These are phyloP conservation scores for Suillus lakei DNA, from an alignment of 768 basidiomycete genomes.

Conservation along the genomic window DNA sequence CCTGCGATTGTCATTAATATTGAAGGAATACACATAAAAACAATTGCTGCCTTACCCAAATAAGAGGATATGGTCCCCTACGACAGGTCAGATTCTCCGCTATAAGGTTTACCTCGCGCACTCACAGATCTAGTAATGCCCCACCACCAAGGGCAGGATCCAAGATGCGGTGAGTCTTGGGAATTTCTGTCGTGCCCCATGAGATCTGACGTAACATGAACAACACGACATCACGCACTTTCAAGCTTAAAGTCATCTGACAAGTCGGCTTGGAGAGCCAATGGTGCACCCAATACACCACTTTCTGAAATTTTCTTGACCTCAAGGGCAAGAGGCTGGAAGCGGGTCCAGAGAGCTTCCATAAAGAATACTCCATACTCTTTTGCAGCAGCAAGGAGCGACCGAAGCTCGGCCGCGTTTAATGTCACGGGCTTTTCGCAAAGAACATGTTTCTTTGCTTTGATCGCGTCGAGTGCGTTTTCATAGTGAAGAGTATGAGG, in stretches of 20 bases:
- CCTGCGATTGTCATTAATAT: constrained; percentile 48
- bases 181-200: constrained; percentile 50
- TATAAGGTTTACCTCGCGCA: constrained; percentile 10
- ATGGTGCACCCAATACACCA: constrained; percentile 67
- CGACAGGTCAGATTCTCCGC: constrained; percentile 11
- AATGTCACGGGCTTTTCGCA: constrained; percentile 90
- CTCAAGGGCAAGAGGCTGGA: constrained; percentile 70
- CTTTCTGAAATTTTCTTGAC: constrained; percentile 66
- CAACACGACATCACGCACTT: constrained; percentile 42
- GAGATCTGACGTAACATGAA: neutral
- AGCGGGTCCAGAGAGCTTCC: constrained; percentile 91
- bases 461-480: constrained; percentile 76
- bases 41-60: constrained; percentile 59
- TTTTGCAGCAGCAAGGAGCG: constrained; percentile 74
- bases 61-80: constrained; percentile 82
- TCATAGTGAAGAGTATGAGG: constrained; percentile 86
- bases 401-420: constrained; percentile 76
- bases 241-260: constrained; percentile 71
- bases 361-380: constrained; percentile 85
- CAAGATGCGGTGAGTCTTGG: constrained; percentile 74
- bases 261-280: constrained; percentile 75
- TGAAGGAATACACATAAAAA: neutral
- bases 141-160: constrained; percentile 84
- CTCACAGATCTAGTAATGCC: constrained; percentile 82
- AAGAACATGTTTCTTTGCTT: constrained; percentile 82